Evolutionary conservation across 2,329 filamentous ascomycete genomes (phyloP).

Genomic region (Apiospora sp.): DNA sequence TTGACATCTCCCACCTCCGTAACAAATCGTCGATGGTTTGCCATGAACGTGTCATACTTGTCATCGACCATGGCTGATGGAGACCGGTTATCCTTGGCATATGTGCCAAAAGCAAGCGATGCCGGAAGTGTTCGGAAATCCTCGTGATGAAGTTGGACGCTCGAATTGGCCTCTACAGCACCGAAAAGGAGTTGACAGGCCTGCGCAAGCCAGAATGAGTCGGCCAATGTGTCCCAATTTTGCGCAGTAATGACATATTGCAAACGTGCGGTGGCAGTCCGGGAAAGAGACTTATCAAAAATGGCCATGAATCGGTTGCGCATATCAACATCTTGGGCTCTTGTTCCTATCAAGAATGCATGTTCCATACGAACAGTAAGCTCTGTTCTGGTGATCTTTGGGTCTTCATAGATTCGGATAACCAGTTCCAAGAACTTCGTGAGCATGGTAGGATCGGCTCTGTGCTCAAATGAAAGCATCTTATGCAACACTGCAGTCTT

Average conservation of each 20-base stretch:
- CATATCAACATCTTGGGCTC: conserved; percentile 95
- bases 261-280: conserved; percentile 86
- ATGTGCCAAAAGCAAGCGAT: conserved; percentile 76
- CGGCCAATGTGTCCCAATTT: conserved; percentile 94
- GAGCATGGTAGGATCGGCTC: conserved; percentile 82
- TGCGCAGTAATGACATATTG: conserved; percentile 90
- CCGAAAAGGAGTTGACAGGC: conserved; percentile 93
- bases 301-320: conserved; percentile 96
- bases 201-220: conserved; percentile 97
- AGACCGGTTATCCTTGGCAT: conserved; percentile 72
- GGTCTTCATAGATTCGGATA: conserved; percentile 97
- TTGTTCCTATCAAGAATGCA: conserved; percentile 93
- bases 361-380: conserved; percentile 97
- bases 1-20: conserved; percentile 85
- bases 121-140: conserved; percentile 83
- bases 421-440: conserved; percentile 95
- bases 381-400: conserved; percentile 93
- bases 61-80: conserved; percentile 80
- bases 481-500: conserved; percentile 99
- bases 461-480: conserved; percentile 94
- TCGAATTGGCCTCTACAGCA: conserved; percentile 84
- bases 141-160: conserved; percentile 79
- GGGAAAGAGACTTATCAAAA: conserved; percentile 94
- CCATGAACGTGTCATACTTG: conserved; percentile 81
- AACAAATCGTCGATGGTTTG: conserved; percentile 83